Conservation (phyloP, 163 green algal genomes). For the Volvox carteri region DNA sequence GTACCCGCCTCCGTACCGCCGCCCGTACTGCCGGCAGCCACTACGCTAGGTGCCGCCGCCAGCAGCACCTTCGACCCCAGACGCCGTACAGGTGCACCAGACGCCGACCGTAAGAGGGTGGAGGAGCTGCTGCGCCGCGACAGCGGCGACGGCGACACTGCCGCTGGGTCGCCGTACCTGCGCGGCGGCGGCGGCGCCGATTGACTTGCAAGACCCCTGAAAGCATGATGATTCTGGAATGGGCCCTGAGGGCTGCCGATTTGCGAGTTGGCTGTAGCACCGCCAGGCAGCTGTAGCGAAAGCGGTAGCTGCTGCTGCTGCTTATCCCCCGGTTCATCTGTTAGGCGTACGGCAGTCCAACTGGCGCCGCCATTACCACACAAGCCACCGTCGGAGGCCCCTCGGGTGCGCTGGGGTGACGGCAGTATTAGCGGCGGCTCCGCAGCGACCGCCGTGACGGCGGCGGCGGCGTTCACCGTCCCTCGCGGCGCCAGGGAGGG, state of each 20-base stretch:
- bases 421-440: not conserved
- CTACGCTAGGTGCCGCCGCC: not conserved
- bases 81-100: conserved; percentile 9
- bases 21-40: not conserved
- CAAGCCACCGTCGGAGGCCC: conserved; percentile 20
- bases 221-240: too few relatives aligned
- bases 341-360: too few relatives aligned
- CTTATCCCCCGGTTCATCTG: too few relatives aligned
- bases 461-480: not conserved
- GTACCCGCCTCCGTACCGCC: not conserved
- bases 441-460: too few relatives aligned
- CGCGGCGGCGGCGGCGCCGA: not conserved
- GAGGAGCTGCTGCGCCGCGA: not conserved
- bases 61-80: not conserved
- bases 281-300: too few relatives aligned
- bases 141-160: conserved; percentile 2
- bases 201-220: too few relatives aligned
- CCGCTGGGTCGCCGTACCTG: not conserved
- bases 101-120: conserved; percentile 2
- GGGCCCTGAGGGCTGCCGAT: too few relatives aligned
- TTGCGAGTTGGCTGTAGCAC: too few relatives aligned
- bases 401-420: not conserved
- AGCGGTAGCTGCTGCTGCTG: too few relatives aligned
- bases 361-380: too few relatives aligned
- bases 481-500: not conserved